Conservation (phyloP, 169 alveolate species). For the Eimeria tenella region DNA sequence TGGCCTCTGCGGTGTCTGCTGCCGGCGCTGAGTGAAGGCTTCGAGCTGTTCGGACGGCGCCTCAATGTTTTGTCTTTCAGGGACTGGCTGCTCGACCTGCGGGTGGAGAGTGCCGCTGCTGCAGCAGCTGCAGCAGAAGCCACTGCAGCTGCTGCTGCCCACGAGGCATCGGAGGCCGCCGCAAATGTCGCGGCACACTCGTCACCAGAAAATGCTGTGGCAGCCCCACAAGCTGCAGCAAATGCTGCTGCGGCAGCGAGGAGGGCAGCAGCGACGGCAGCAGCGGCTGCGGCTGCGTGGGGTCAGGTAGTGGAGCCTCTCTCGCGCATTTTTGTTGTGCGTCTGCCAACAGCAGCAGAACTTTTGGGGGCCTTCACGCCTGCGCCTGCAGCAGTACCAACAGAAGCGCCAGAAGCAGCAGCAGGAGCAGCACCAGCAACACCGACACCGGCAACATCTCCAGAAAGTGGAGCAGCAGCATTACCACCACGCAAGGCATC, state of each 20-base stretch:
- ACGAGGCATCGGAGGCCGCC: neutral
- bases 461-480: neutral
- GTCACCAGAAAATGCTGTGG: neutral
- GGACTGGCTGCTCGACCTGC: slow-evolving; percentile 44
- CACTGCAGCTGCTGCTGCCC: neutral
- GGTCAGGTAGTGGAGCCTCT: slow-evolving; percentile 18
- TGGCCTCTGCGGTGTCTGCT: slow-evolving; percentile 69
- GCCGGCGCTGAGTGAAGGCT: neutral
- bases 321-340: slow-evolving; percentile 5
- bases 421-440: slow-evolving; percentile 25
- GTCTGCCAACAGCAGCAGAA: neutral
- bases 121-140: slow-evolving; percentile 57
- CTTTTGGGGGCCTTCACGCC: neutral
- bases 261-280: slow-evolving; percentile 31
- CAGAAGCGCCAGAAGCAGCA: slow-evolving; percentile 12
- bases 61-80: slow-evolving; percentile 46
- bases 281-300: slow-evolving; percentile 21
- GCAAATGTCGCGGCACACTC: neutral
- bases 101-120: slow-evolving; percentile 52
- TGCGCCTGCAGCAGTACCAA: slow-evolving; percentile 24
- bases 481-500: neutral
- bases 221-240: slow-evolving; percentile 6
- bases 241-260: slow-evolving; percentile 19
- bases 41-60: neutral
- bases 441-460: neutral